phyloP scores from a whole-genome alignment of 805 yeast genomes.

The Maudiozyma serrabonitensis region DNA sequence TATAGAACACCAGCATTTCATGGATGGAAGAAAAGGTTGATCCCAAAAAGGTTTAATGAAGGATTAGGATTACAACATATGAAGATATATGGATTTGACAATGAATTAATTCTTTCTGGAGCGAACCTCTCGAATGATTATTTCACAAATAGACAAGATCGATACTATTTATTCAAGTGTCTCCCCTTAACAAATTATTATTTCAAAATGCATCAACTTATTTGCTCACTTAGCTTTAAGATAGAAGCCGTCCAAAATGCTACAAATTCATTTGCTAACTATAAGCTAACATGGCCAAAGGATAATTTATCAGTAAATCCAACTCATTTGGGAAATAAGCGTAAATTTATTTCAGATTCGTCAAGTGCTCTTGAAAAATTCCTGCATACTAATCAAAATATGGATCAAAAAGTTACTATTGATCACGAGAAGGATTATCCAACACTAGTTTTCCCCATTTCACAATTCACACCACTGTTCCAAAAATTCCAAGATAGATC shows the following conservation, averaged over 20 bases:
- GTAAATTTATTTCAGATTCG: constrained; percentile 46
- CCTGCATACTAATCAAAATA: constrained; percentile 28
- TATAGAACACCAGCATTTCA: constrained; percentile 82
- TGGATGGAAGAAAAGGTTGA: constrained; percentile 51
- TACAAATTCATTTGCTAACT: constrained; percentile 37
- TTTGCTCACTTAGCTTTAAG: constrained; percentile 63
- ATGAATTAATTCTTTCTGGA: constrained; percentile 79
- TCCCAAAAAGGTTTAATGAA: constrained; percentile 84
- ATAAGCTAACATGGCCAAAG: constrained; percentile 64
- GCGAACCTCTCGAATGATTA: constrained; percentile 89
- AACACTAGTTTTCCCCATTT: constrained; percentile 79
- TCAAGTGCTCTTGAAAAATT: constrained; percentile 50
- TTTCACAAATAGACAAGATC: constrained; percentile 89
- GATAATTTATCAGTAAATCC: constrained; percentile 64
- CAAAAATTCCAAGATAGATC: constrained; percentile 44
- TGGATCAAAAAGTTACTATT: constrained; percentile 11
- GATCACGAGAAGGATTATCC: constrained; percentile 13
- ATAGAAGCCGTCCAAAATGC: constrained; percentile 27
- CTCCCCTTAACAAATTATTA: constrained; percentile 58
- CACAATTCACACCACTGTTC: constrained; percentile 82
- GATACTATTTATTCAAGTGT: constrained; percentile 69
- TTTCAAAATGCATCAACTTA: constrained; percentile 54
- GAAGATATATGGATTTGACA: constrained; percentile 93
- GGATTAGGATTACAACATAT: constrained; percentile 91
- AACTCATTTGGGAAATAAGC: constrained; percentile 31